These are phyloP conservation scores for Asparagopsis taxiformis DNA, from an alignment of 31 red algal genomes.

Conservation along the genomic window DNA sequence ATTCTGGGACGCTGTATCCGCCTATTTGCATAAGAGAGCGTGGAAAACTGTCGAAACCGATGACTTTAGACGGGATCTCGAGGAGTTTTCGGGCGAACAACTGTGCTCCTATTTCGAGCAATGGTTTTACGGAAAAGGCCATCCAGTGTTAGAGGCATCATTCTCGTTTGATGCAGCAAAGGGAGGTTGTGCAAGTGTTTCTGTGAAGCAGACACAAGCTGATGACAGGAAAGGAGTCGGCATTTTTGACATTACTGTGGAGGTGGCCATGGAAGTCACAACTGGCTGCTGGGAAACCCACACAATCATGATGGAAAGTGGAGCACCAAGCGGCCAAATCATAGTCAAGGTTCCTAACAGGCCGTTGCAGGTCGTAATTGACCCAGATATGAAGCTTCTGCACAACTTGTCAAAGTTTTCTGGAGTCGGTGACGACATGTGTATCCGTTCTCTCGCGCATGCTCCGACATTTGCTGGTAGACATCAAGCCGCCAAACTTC, in stretches of 20 bases:
- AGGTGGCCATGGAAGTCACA: conserved; percentile 44
- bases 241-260: conserved; percentile 60
- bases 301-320: conserved; percentile 42
- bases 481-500: conserved; percentile 32
- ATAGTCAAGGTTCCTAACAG: conserved; percentile 24
- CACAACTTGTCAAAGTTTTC: conserved; percentile 40
- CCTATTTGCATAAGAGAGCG: conserved; percentile 41
- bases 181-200: conserved; percentile 27
- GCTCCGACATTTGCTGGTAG: conserved; percentile 66
- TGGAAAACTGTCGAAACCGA: conserved; percentile 69
- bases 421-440: conserved; percentile 60
- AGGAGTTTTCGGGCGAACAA: conserved; percentile 36
- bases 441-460: conserved; percentile 28
- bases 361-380: conserved; percentile 55
- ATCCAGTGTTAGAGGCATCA: conserved; percentile 50
- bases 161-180: conserved; percentile 44
- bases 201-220: conserved; percentile 52
- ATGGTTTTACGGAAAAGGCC: conserved; percentile 70
- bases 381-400: conserved; percentile 58
- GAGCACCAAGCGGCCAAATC: conserved; percentile 21
- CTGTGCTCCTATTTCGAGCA: conserved; percentile 76
- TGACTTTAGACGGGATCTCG: conserved; percentile 67
- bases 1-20: conserved; percentile 53
- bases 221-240: conserved; percentile 44
- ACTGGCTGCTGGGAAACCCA: conserved; percentile 55